Evolutionary conservation across 192 early-diverging fungal species (phyloP).

Genomic region (Entrophospora sp.): DNA sequence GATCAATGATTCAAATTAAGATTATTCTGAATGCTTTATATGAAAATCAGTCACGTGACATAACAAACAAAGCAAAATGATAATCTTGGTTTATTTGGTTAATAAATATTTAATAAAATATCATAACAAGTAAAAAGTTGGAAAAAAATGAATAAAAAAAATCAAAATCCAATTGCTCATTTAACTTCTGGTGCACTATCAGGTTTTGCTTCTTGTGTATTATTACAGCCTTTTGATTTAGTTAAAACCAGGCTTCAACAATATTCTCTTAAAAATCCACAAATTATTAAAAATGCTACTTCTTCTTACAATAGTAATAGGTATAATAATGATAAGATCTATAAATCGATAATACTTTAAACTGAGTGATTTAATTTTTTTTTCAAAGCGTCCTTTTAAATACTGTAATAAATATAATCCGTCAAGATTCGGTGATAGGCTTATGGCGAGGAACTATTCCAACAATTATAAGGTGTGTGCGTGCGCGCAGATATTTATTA

Average conservation of each 20-base stretch:
- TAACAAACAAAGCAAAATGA: no score
- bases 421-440: slow-evolving; percentile 44
- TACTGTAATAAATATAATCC: slow-evolving; percentile 54
- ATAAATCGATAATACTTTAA: background rate
- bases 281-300: slow-evolving; percentile 30
- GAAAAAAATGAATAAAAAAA: no score
- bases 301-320: no score
- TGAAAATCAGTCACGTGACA: no score
- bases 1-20: no score
- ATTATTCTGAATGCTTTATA: no score
- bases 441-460: slow-evolving; percentile 77
- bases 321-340: slow-evolving; percentile 20
- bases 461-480: slow-evolving; percentile 55
- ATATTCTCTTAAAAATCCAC: slow-evolving; percentile 35
- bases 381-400: slow-evolving; percentile 40
- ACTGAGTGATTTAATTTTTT: background rate
- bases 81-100: no score
- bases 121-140: no score
- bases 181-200: slow-evolving; percentile 68
- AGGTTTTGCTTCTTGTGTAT: slow-evolving; percentile 65
- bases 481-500: no score
- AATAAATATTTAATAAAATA: no score
- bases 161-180: slow-evolving; percentile 46
- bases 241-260: slow-evolving; percentile 75
- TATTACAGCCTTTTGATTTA: slow-evolving; percentile 86